Evolutionary conservation across 2,329 filamentous ascomycete species (phyloP).

Genomic region (Alternaria metachromatica): DNA sequence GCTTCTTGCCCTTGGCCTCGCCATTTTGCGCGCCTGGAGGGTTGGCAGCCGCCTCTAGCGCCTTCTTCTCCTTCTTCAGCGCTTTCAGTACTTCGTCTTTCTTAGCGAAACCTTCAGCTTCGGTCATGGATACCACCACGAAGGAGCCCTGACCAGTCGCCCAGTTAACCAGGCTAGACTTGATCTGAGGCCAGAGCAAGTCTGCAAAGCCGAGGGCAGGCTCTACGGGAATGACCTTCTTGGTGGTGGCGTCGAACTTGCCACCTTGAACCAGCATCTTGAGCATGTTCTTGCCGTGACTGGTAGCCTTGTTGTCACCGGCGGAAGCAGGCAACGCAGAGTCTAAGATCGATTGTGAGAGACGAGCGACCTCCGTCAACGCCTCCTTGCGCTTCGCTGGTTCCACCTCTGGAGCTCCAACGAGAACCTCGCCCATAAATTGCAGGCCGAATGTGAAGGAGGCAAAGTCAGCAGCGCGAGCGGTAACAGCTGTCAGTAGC

Average conservation of each 20-base stretch:
- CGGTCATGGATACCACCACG: conserved; percentile 80
- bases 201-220: conserved; percentile 82
- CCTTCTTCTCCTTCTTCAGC: conserved; percentile 75
- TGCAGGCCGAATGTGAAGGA: conserved; percentile 84
- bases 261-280: conserved; percentile 92
- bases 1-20: conserved; percentile 38
- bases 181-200: conserved; percentile 81
- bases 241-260: conserved; percentile 76
- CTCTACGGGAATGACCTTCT: conserved; percentile 72
- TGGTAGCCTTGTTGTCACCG: conserved; percentile 56
- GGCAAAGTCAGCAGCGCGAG: conserved; percentile 71
- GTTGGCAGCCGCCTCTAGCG: conserved; percentile 69
- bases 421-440: conserved; percentile 80
- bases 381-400: conserved; percentile 60
- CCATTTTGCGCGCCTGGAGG: conserved; percentile 53
- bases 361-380: conserved; percentile 67
- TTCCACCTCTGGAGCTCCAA: conserved; percentile 79
- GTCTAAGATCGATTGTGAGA: conserved; percentile 46
- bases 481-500: conserved; percentile 75
- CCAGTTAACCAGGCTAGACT: conserved; percentile 78
- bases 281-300: conserved; percentile 79
- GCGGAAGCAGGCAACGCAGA: conserved; percentile 42
- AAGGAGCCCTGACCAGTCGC: conserved; percentile 86
- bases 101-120: conserved; percentile 72
- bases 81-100: conserved; percentile 71